Base-by-base conservation (phyloP, 2,329 filamentous ascomycete species). In the Xylariaceae sp. region DNA sequence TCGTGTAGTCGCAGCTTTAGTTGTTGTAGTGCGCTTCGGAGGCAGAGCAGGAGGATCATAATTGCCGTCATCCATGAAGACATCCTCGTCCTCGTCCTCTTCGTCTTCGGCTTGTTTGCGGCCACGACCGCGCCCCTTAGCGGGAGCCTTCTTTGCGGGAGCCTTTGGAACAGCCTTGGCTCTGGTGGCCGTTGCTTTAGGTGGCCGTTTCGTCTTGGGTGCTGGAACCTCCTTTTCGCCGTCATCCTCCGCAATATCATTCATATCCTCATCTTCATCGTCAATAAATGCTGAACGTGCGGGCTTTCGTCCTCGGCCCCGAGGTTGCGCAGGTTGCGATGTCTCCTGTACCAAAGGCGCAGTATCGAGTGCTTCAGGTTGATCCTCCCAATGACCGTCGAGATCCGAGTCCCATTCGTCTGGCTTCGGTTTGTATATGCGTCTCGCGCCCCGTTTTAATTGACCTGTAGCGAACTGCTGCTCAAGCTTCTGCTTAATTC, bases 321-420 rank as follows among this genome's bases (percentile, higher is more conserved):
- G 73, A 14, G 63, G 23, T 28, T 54, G 59, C 6, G 54, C 29
- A 28, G 52, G 60, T 63, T 61, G 63, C 46, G 56, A 65, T 63
- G 50, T 28, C 24, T 58, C 43, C n/a, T 58, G 29, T 28, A 11
- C 34, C 16, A 46, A 26, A 4, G 60, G 66, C 6, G 70, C 67
- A 11, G 70, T 71, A n/a, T 87, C 79, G 4, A 87, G 73, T 1
- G 88, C 90, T 6, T 84, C 87, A 0, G 90, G 85, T 56, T 92
- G 86, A 44, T 95, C 89, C 58, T 89, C 89, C 93, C 94, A 98
- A 47, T 82, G 82, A 0, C 93, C 95, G 46, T 96, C 89, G 23
- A 93, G 78, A 63, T 98, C 94, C n/a, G 86, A 91, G 69, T 98
- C 92, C 92, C 93, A 98, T 2, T 80, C 81, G 9, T 85, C 83